Evolutionary conservation across 176 grass and related monocot species (phyloP).

Genomic region (Carex cristatella): DNA sequence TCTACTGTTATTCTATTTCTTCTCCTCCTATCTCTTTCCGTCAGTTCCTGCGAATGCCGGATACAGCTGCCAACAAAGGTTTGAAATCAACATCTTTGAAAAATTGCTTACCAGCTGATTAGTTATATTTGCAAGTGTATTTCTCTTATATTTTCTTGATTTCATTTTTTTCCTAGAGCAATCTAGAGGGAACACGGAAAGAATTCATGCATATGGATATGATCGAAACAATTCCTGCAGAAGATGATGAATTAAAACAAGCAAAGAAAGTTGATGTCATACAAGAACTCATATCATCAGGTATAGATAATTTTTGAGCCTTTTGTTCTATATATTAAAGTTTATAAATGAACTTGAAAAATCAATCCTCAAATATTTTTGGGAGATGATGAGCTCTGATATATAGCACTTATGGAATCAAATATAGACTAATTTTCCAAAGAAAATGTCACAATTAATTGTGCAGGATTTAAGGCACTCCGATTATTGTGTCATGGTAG

Average conservation of each 20-base stretch:
- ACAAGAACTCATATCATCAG: slow-evolving; percentile 21
- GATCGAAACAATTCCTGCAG: background rate
- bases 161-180: slow-evolving; percentile 15
- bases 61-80: background rate
- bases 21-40: slow-evolving; percentile 1
- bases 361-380: background rate
- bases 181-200: background rate
- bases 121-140: background rate
- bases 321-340: background rate
- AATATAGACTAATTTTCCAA: background rate
- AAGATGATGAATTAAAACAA: background rate
- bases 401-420: background rate
- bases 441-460: slow-evolving; percentile 2
- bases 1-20: background rate
- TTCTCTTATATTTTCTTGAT: background rate
- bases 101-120: background rate
- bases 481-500: background rate
- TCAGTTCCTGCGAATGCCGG: slow-evolving; percentile 14
- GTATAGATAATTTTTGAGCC: background rate
- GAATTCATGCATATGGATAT: background rate
- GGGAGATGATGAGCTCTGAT: background rate
- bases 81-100: background rate
- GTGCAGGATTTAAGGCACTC: slow-evolving; percentile 8
- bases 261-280: background rate
- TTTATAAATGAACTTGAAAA: background rate